Conservation (phyloP, 108 stramenopile species). For the Cafeteria roenbergensis region DNA sequence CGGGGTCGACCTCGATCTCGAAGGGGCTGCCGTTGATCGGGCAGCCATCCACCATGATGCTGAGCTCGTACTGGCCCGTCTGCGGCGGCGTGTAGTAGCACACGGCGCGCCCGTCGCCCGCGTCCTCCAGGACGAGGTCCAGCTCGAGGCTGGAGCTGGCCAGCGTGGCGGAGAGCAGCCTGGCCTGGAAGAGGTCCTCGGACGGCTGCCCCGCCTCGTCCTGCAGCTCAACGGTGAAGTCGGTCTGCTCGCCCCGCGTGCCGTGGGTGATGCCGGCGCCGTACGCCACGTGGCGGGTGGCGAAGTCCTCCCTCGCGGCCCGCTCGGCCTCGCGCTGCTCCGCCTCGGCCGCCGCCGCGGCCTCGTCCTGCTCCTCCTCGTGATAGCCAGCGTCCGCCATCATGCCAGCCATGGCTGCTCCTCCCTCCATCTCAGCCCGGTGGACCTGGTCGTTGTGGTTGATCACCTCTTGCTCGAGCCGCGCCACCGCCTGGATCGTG, state of each 20-base stretch:
- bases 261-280: neutral
- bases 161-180: neutral
- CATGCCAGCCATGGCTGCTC: neutral
- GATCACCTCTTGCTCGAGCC: neutral
- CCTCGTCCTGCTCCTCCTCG: neutral
- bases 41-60: neutral
- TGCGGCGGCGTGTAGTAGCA: neutral
- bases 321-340: neutral
- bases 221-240: neutral
- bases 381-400: neutral
- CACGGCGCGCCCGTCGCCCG: neutral
- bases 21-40: conserved; percentile 1
- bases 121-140: neutral
- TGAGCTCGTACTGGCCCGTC: neutral
- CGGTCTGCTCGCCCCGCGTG: neutral
- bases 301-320: neutral
- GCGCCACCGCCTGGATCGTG: neutral
- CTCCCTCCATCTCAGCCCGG: neutral
- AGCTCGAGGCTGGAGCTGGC: neutral
- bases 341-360: neutral
- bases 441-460: too few species aligned
- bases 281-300: neutral
- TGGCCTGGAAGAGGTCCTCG: neutral
- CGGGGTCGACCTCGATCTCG: neutral
- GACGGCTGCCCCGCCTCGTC: neutral